Evolutionary conservation across 345 rosid species (phyloP).

Genomic region (Syzygium jambos): DNA sequence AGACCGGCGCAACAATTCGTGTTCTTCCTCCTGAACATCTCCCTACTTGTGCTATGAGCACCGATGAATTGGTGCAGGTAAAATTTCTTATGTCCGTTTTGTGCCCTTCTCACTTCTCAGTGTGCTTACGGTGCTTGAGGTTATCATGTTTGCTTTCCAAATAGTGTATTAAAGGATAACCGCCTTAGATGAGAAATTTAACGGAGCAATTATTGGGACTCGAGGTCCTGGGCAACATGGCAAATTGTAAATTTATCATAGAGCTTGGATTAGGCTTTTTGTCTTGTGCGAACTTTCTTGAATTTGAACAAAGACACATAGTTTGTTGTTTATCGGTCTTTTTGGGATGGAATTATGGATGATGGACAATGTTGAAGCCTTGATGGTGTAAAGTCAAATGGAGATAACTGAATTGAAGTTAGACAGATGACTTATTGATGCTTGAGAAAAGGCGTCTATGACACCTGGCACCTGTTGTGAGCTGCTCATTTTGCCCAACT

Average conservation of each 20-base stretch:
- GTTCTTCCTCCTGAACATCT: conserved; percentile 44
- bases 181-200: not conserved
- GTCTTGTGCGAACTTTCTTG: not conserved
- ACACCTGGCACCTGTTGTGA: not conserved
- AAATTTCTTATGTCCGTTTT: not conserved
- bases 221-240: not conserved
- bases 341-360: not conserved
- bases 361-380: not conserved
- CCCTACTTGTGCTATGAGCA: conserved; percentile 39
- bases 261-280: not conserved
- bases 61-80: conserved; percentile 66
- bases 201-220: not conserved
- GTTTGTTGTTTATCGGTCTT: not conserved
- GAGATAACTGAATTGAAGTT: not conserved
- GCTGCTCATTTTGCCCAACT: not conserved
- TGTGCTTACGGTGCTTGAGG: not conserved
- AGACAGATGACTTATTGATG: not conserved
- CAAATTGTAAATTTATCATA: not conserved
- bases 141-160: not conserved
- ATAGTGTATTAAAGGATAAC: not conserved
- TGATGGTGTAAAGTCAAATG: not conserved
- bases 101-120: not conserved
- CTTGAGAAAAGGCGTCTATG: not conserved
- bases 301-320: not conserved
- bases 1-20: conserved; percentile 46